Percentiles rank a stretch among this genome's conserved stretches.
Conservation (phyloP, 352 stramenopile species). For the Phytophthora aleatoria region DNA sequence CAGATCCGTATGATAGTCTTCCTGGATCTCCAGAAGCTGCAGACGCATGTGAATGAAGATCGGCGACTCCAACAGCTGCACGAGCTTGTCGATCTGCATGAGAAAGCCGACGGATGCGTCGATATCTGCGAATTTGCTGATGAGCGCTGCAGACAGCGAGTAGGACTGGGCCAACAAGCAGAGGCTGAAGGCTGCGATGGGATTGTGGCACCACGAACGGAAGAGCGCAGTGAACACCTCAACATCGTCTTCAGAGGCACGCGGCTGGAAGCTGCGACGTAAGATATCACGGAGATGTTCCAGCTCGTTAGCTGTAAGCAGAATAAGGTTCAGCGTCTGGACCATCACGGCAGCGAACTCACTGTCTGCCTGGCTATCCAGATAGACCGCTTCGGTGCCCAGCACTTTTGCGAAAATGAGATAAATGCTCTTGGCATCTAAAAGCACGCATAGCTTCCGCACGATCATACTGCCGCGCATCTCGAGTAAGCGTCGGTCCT, state of each 20-base stretch:
- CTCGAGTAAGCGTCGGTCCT: constrained; percentile 89
- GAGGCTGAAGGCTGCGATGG: constrained; percentile 96
- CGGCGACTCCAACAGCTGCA: constrained; percentile 99
- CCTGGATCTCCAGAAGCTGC: constrained; percentile 97
- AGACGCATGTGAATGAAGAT: constrained; percentile 99
- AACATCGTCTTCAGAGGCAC: constrained; percentile 74
- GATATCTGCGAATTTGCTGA: constrained; percentile 97
- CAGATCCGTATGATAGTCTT: constrained; percentile 93
- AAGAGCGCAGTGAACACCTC: constrained; percentile 86
- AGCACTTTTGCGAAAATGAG: constrained; percentile 97
- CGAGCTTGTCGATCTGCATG: constrained; percentile 99
- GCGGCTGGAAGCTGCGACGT: constrained; percentile 75
- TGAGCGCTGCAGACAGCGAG: constrained; percentile 95
- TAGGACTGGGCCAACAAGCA: constrained; percentile 99
- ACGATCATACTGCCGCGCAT: constrained; percentile 98
- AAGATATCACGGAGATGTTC: constrained; percentile 83
- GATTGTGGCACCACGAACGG: constrained; percentile 98
- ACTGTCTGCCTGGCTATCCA: constrained; percentile 67
- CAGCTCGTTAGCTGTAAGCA: constrained; percentile 98
- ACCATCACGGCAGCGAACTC: constrained; percentile 99
- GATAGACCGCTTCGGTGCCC: constrained; percentile 53
- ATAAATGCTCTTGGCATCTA: constrained; percentile 98
- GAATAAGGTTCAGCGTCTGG: constrained; percentile 99
- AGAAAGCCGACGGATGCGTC: constrained; percentile 98
- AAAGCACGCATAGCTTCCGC: constrained; percentile 97